Evolutionary conservation across 805 yeast species (phyloP), one percentile per base, ranked within the genome.

Genomic region (Candida suzukii): DNA sequence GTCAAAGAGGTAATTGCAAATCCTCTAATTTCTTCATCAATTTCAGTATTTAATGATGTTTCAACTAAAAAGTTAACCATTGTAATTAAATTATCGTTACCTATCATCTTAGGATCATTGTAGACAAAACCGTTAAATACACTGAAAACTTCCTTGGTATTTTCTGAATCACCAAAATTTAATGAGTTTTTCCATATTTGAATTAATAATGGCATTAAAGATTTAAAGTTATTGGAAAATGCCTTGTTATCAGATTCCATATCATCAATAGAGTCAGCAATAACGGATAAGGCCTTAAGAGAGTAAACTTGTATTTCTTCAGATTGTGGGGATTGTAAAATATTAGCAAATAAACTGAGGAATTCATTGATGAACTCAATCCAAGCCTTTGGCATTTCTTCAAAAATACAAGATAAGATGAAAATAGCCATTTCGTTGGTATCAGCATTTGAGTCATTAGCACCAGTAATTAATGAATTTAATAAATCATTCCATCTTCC

Each of bases 1-100:
- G 83, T 81, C 48, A 93, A 74, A 56, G 88, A 88, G 58, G 83
- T 90, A 53, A 93, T 71, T 30, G 95, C 91, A 58, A 81, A 84
- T 44, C 76, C 75, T 66, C 97, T 79, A 61, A 74, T 74, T 55
- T 90, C 97, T 52, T 83, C 88, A 49, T 87, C 95, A 41, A 83
- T 61, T 34, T 70, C 61, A 46, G 71, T 66, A 63, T 83, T 80
- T 40, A 76, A 59, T 29, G 95, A 78, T 46, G 90, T 78, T 61
- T 87, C 87, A 51, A 82, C 66, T 74, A 88, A 77, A 54, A 87
- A 73, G 50, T 78, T 76, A 47, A 88, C 67, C 53, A 93, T 73
- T 39, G 73, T 78, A 38, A 79, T 66, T 49, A 91, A 71, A 49
- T 78, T 73, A 18, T 34, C 21, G 54, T 84, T 81, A 53, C 96